Evolutionary conservation across 257 asterid genomes (phyloP).

Genomic region (Leonotis leonurus): DNA sequence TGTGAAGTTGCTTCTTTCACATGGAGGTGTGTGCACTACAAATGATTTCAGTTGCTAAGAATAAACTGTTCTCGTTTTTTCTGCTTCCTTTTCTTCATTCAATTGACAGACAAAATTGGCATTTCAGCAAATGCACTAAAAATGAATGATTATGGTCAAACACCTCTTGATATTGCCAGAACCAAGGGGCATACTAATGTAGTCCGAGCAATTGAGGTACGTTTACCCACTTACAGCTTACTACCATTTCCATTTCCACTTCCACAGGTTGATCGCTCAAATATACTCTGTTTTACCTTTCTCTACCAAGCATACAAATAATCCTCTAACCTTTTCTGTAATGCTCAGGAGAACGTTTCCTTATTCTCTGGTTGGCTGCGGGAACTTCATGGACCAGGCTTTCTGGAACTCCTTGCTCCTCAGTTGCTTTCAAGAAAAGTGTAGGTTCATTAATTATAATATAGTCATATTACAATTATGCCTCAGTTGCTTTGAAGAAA

Average conservation of each 20-base stretch:
- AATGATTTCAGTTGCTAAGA: conserved; percentile 13
- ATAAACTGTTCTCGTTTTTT: background rate
- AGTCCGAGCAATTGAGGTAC: conserved; percentile 91
- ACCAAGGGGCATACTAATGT: conserved; percentile 70
- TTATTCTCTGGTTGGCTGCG: conserved; percentile 89
- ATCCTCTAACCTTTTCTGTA: conserved; percentile 10
- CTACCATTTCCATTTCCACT: background rate
- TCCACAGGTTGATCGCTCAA: background rate
- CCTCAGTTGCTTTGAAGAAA: conserved; percentile 78
- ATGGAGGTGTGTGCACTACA: conserved; percentile 52
- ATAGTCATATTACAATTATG: no score
- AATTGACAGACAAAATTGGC: conserved; percentile 10
- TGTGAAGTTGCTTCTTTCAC: conserved; percentile 76
- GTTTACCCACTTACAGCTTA: conserved; percentile 5
- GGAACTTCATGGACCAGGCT: conserved; percentile 83
- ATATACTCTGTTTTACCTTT: background rate
- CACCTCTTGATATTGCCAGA: conserved; percentile 94
- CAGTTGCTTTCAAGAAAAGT: conserved; percentile 80
- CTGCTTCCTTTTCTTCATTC: background rate
- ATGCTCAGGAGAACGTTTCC: conserved; percentile 59
- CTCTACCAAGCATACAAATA: background rate
- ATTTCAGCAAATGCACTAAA: conserved; percentile 74
- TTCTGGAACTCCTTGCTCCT: conserved; percentile 77
- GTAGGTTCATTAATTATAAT: no score
- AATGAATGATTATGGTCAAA: conserved; percentile 86